These are phyloP conservation scores for Gossypium arboreum DNA, from an alignment of 345 rosid species.

Conservation along the genomic window DNA sequence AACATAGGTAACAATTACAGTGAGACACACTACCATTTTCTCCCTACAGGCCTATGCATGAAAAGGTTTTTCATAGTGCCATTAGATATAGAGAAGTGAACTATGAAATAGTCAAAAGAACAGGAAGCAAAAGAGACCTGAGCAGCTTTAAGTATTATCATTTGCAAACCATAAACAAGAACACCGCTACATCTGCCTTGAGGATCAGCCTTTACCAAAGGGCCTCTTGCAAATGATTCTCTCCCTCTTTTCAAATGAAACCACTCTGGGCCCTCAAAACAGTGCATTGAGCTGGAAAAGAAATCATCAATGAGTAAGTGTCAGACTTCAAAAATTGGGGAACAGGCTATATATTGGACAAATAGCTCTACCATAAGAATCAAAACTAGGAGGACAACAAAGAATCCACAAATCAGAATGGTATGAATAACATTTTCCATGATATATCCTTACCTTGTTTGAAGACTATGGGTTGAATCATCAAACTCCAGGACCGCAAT, in stretches of 20 bases:
- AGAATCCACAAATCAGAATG: neutral
- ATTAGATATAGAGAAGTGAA: constrained; percentile 1
- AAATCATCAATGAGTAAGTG: constrained; percentile 4
- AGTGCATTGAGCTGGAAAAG: constrained; percentile 89
- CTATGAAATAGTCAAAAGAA: neutral
- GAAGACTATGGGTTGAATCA: constrained; percentile 82
- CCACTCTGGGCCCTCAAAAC: constrained; percentile 98
- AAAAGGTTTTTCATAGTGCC: neutral
- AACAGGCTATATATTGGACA: neutral
- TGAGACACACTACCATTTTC: neutral
- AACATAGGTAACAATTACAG: neutral
- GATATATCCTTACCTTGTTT: constrained; percentile 50
- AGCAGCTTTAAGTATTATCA: constrained; percentile 90
- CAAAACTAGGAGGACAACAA: constrained; percentile 1
- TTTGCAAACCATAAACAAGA: constrained; percentile 93
- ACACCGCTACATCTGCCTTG: constrained; percentile 95
- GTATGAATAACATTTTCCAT: neutral
- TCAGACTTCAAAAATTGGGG: neutral
- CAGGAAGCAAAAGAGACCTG: constrained; percentile 61
- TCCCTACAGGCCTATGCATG: neutral
- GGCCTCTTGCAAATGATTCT: constrained; percentile 86
- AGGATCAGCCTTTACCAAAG: constrained; percentile 86
- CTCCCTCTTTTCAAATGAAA: constrained; percentile 90
- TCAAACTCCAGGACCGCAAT: constrained; percentile 86
- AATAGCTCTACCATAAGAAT: neutral